phyloP scores from a whole-genome alignment of 805 yeast species.

The Yarrowia sp. region DNA sequence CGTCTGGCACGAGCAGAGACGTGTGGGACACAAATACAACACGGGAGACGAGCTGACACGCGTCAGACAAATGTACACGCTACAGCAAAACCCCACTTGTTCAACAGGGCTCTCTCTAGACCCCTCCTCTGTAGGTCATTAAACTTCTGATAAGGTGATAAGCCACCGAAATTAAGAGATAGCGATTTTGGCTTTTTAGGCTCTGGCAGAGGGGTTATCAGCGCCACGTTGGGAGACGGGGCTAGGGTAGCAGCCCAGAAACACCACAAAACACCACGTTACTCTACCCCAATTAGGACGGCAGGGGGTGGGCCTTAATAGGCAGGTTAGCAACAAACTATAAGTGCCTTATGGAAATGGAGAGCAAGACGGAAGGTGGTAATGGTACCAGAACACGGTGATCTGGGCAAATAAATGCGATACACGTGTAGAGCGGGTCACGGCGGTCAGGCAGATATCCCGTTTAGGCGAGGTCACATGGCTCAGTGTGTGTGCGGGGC shows the following conservation, averaged over 20 bases:
- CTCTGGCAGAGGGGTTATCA: constrained; percentile 18
- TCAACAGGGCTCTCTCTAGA: background rate
- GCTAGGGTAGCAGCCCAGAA: background rate
- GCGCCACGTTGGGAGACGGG: constrained; percentile 18
- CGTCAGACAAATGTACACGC: background rate
- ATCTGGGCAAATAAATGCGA: background rate
- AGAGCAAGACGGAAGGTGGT: background rate
- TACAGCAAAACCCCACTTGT: background rate
- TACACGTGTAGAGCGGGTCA: background rate
- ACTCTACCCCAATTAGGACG: constrained; percentile 19
- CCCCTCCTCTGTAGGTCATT: background rate
- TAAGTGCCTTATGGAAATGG: constrained; percentile 10
- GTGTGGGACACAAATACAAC: background rate
- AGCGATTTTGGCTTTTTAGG: background rate
- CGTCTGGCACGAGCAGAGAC: background rate
- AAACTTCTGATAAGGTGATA: constrained; percentile 25
- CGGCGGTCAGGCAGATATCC: background rate
- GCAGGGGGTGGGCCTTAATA: constrained; percentile 21
- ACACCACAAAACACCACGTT: constrained; percentile 8
- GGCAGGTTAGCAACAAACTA: constrained; percentile 21
- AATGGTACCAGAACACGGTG: background rate
- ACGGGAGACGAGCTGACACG: background rate
- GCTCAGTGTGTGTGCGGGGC: background rate
- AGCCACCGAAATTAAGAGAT: constrained; percentile 25
- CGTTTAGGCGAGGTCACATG: background rate